Percentiles rank a stretch among this genome's conserved stretches.
Conservation (phyloP, 345 rosid species). For the Rhodamnia argentea region DNA sequence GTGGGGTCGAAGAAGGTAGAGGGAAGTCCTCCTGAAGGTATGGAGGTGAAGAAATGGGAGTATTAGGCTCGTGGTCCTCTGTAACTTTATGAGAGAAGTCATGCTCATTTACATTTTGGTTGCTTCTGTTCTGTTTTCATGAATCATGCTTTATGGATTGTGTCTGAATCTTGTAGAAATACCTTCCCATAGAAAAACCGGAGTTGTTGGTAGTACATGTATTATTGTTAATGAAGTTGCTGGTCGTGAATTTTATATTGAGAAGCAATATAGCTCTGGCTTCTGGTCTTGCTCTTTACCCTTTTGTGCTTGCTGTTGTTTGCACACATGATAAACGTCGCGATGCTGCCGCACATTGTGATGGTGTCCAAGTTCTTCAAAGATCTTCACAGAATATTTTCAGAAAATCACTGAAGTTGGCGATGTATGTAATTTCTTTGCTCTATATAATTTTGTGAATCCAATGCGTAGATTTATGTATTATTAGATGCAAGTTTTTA, state of each 20-base stretch:
- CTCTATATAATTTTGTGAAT: neutral
- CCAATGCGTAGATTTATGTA: neutral
- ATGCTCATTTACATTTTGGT: neutral
- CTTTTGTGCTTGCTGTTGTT: neutral
- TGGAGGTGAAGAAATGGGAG: slow-evolving; percentile 95
- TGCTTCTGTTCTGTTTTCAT: neutral
- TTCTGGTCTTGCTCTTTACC: neutral
- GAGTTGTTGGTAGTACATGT: neutral
- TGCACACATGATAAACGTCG: neutral
- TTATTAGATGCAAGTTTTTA: neutral
- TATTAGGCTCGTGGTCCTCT: slow-evolving; percentile 4
- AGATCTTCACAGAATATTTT: neutral
- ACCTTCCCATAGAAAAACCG: neutral
- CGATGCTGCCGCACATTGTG: neutral
- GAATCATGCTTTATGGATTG: neutral
- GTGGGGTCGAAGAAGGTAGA: slow-evolving; percentile 81
- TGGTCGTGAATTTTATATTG: neutral
- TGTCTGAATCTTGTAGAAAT: neutral
- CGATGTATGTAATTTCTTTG: neutral
- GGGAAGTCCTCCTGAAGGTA: slow-evolving; percentile 92
- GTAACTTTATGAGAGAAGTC: neutral
- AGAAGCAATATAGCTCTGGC: neutral
- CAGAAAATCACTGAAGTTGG: neutral
- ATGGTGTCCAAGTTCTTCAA: neutral
- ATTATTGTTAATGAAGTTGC: neutral